Evolutionary conservation across 2,329 filamentous ascomycete genomes (phyloP).

Genomic region (Coniochaeta hoffmannii): DNA sequence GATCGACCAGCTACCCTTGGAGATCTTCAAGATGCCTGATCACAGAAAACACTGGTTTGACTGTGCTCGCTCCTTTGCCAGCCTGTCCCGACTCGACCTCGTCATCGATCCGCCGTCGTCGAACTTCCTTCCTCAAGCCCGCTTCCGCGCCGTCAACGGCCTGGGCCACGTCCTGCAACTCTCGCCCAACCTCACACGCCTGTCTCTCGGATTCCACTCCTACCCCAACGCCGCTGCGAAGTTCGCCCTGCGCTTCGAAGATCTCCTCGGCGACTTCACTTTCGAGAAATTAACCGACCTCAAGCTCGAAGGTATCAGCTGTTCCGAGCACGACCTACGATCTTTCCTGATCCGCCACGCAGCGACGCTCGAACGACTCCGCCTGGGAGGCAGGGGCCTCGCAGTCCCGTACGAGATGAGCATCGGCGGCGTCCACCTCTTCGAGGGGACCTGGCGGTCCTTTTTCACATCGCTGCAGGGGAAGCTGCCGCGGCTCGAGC

Average conservation of each 20-base stretch:
- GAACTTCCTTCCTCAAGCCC: constrained; percentile 23
- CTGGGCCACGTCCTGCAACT: constrained; percentile 34
- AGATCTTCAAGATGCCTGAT: constrained; percentile 28
- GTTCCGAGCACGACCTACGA: constrained; percentile 34
- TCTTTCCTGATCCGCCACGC: constrained; percentile 33
- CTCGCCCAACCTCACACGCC: constrained; percentile 25
- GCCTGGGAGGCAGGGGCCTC: constrained; percentile 36
- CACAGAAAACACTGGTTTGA: constrained; percentile 34
- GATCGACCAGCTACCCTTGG: constrained; percentile 35
- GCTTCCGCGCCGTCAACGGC: constrained; percentile 32
- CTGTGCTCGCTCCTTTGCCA: constrained; percentile 30
- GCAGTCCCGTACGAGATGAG: constrained; percentile 29
- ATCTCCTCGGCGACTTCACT: constrained; percentile 26
- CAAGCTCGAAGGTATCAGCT: constrained; percentile 33
- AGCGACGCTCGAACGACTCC: constrained; percentile 29
- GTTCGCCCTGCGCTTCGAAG: constrained; percentile 31
- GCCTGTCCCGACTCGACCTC: constrained; percentile 29
- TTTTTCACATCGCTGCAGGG: constrained; percentile 32
- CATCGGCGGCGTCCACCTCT: constrained; percentile 36
- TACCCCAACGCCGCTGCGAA: constrained; percentile 30
- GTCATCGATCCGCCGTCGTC: constrained; percentile 25
- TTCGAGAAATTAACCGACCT: constrained; percentile 31
- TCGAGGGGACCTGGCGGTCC: constrained; percentile 34
- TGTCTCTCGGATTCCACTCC: constrained; percentile 33
- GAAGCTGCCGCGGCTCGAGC: constrained; percentile 28